These are phyloP conservation scores for Acanthamoeba triangularis DNA, from an alignment of 208 protist genomes.

Conservation along the genomic window DNA sequence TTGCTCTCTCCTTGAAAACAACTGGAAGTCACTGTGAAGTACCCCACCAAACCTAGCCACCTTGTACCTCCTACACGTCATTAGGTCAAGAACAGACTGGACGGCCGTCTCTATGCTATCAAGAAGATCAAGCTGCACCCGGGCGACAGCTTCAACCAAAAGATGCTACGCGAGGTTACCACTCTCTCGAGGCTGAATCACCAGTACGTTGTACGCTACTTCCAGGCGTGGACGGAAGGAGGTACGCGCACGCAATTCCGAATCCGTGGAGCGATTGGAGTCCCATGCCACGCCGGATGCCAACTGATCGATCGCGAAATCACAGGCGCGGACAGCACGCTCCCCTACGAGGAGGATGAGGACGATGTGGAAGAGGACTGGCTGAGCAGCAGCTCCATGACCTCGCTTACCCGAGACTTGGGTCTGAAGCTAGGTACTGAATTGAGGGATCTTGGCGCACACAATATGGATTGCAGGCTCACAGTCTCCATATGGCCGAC, in stretches of 20 bases:
- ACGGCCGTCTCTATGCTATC: constrained; percentile 87
- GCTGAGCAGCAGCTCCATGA: constrained; percentile 44
- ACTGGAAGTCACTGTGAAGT: background rate
- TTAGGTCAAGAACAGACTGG: constrained; percentile 84
- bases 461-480: background rate
- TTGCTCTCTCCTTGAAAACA: background rate
- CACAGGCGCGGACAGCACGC: background rate
- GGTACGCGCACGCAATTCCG: background rate
- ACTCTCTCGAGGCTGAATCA: constrained; percentile 87
- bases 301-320: no score
- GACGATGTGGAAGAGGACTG: constrained; percentile 64
- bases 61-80: background rate
- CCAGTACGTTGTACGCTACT: constrained; percentile 88
- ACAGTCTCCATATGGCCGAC: background rate
- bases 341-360: constrained; percentile 23
- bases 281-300: background rate
- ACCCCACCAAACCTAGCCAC: background rate
- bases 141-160: constrained; percentile 55
- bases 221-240: constrained; percentile 88
- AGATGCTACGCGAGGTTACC: constrained; percentile 81
- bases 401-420: constrained; percentile 24
- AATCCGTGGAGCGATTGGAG: background rate
- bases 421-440: constrained; percentile 26
- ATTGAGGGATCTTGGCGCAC: no score
- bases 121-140: constrained; percentile 86